Percentiles rank a stretch among this genome's conserved stretches.
Conservation (phyloP, 306 rosid genomes). For the Prunus armeniaca region DNA sequence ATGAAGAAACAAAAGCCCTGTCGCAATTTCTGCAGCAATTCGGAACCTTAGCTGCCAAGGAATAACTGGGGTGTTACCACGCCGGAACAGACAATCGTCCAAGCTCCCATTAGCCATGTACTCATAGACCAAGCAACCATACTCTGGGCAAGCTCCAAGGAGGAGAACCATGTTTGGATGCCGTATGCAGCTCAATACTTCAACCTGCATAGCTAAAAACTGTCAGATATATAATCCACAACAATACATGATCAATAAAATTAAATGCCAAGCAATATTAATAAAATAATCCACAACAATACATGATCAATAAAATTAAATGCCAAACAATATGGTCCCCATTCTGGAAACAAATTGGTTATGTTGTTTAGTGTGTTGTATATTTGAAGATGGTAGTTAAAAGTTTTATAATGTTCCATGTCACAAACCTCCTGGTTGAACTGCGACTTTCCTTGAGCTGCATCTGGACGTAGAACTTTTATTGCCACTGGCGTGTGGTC, state of each 20-base stretch:
- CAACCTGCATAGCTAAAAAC: slow-evolving; percentile 26
- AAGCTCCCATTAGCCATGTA: slow-evolving; percentile 55
- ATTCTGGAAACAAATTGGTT: background rate
- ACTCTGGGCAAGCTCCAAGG: slow-evolving; percentile 60
- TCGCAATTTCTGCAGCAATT: slow-evolving; percentile 17
- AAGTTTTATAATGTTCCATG: background rate
- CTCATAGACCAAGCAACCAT: slow-evolving; percentile 57
- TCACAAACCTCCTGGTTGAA: slow-evolving; percentile 1
- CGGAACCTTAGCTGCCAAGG: slow-evolving; percentile 37
- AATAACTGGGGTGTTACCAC: slow-evolving; percentile 31
- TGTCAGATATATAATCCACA: background rate
- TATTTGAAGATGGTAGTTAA: background rate
- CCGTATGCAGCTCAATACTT: slow-evolving; percentile 47
- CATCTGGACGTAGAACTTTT: slow-evolving; percentile 3
- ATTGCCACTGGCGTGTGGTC: slow-evolving; percentile 1
- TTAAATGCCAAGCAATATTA: background rate
- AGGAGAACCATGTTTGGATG: slow-evolving; percentile 63
- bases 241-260: background rate
- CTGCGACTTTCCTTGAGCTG: slow-evolving; percentile 4
- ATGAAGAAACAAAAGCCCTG: slow-evolving; percentile 23
- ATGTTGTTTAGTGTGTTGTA: background rate
- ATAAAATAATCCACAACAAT: background rate
- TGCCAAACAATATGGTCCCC: background rate
- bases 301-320: background rate
- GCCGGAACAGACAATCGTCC: slow-evolving; percentile 46